A percentile compares a stretch with the other conserved stretches of the same genome.
phyloP scores from a whole-genome alignment of 768 basidiomycete genomes.

The Phaffia tasmanica region DNA sequence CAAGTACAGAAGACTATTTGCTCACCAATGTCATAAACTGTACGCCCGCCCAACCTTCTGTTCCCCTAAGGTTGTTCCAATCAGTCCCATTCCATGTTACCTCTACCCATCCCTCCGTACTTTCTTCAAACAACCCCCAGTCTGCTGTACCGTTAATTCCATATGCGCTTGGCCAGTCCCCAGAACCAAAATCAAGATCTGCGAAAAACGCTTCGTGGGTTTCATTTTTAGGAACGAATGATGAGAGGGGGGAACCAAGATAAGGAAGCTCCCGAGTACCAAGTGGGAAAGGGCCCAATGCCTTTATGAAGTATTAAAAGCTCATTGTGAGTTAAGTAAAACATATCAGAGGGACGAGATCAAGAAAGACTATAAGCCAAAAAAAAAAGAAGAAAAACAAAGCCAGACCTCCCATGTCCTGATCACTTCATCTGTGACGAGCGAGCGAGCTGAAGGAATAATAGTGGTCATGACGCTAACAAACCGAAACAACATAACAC shows the following conservation, averaged over 20 bases:
- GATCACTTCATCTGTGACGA: too few relatives aligned
- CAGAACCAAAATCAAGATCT: conserved; percentile 21
- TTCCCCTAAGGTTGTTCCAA: conserved; percentile 59
- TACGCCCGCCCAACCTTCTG: conserved; percentile 76
- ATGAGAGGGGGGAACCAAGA: conserved; percentile 52
- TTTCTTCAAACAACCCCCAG: conserved; percentile 13
- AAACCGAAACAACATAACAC: too few relatives aligned
- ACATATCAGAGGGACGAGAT: too few relatives aligned
- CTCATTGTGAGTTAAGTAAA: too few relatives aligned
- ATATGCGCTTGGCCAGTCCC: conserved; percentile 55
- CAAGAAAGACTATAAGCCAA: too few relatives aligned
- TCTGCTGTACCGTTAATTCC: conserved; percentile 47
- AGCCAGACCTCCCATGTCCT: too few relatives aligned
- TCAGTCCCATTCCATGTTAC: background rate
- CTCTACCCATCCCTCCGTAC: conserved; percentile 7
- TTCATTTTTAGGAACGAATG: conserved; percentile 45
- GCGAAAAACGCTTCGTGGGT: conserved; percentile 13
- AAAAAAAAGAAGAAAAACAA: too few relatives aligned
- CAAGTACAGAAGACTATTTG: too few relatives aligned
- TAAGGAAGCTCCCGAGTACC: conserved; percentile 75
- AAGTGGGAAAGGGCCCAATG: conserved; percentile 72
- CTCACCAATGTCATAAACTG: conserved; percentile 39
- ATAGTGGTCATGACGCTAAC: too few relatives aligned
- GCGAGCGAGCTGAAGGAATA: too few relatives aligned
- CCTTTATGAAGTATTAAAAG: conserved; percentile 27